phyloP scores from a whole-genome alignment of 331 rosid species.

The Erythrophleum ivorense region DNA sequence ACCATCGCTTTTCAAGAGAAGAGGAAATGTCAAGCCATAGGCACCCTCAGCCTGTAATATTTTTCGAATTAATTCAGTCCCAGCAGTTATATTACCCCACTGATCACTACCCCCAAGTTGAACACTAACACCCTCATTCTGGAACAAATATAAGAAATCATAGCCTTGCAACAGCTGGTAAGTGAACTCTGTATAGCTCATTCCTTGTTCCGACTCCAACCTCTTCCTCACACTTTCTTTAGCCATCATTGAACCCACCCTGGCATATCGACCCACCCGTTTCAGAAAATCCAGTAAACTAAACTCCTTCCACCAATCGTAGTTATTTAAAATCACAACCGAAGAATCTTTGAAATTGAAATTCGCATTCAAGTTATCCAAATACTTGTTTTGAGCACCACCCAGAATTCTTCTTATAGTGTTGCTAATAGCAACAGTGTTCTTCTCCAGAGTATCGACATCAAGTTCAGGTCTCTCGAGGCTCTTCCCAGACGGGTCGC shows the following conservation, averaged over 20 bases:
- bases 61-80: conserved; percentile 88
- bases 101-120: conserved; percentile 98
- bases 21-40: conserved; percentile 89
- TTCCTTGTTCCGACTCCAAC: conserved; percentile 94
- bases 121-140: conserved; percentile 75
- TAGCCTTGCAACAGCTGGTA: conserved; percentile 95
- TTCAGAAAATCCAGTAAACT: conserved; percentile 75
- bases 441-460: conserved; percentile 51
- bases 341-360: conserved; percentile 19
- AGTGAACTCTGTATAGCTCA: conserved; percentile 93
- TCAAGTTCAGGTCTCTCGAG: conserved; percentile 86
- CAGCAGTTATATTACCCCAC: conserved; percentile 98
- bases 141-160: conserved; percentile 82
- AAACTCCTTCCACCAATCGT: conserved; percentile 96
- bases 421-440: conserved; percentile 49
- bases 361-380: conserved; percentile 26
- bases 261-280: conserved; percentile 76
- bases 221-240: conserved; percentile 94
- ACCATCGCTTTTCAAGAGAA: conserved; percentile 85
- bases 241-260: conserved; percentile 92
- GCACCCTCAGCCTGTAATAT: conserved; percentile 72
- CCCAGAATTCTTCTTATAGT: conserved; percentile 57
- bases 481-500: conserved; percentile 95
- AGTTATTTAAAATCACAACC: conserved; percentile 65
- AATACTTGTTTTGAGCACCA: conserved; percentile 34